These are phyloP conservation scores for Colletotrichum plurivorum DNA, from an alignment of 2,329 filamentous ascomycete genomes.

Conservation along the genomic window DNA sequence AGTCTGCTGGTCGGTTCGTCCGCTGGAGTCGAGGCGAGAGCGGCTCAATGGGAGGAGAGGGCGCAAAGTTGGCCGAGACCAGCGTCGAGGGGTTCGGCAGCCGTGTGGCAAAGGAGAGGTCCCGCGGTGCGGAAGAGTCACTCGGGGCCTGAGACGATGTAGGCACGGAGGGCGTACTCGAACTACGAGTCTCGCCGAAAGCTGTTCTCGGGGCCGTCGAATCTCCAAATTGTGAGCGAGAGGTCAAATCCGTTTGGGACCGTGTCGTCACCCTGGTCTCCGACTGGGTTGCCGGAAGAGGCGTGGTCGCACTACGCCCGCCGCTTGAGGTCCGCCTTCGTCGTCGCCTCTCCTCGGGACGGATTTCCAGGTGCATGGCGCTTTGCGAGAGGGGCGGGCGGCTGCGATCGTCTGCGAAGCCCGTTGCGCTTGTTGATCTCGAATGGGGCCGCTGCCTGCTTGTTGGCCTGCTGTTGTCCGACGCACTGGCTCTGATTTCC, in stretches of 20 bases:
- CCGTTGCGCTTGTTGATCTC: slow-evolving; percentile 60
- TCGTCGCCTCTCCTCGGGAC: slow-evolving; percentile 59
- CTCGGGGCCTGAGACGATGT: slow-evolving; percentile 43
- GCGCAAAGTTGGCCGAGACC: slow-evolving; percentile 39
- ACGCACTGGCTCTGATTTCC: slow-evolving; percentile 34
- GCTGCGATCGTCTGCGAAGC: slow-evolving; percentile 62
- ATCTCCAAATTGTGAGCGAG: slow-evolving; percentile 58
- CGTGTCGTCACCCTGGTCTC: slow-evolving; percentile 67
- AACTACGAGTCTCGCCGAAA: slow-evolving; percentile 59
- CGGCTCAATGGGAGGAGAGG: slow-evolving; percentile 39
- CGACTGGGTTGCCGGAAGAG: slow-evolving; percentile 57
- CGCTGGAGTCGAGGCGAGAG: slow-evolving; percentile 40
- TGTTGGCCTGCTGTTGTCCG: slow-evolving; percentile 45
- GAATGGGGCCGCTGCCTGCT: slow-evolving; percentile 57
- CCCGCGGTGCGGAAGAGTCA: slow-evolving; percentile 43
- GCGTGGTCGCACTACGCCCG: slow-evolving; percentile 68
- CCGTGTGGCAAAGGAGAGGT: slow-evolving; percentile 56
- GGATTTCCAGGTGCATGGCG: slow-evolving; percentile 64
- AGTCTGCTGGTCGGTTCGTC: slow-evolving; percentile 55
- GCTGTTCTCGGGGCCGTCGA: slow-evolving; percentile 54
- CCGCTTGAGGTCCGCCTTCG: slow-evolving; percentile 68
- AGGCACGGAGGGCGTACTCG: slow-evolving; percentile 53
- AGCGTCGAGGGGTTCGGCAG: slow-evolving; percentile 41
- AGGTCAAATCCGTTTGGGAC: slow-evolving; percentile 75
- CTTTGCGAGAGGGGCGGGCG: slow-evolving; percentile 65